Base-by-base conservation (phyloP, 1,139 yeast genomes). In the Geotrichum cucujoidarum region DNA sequence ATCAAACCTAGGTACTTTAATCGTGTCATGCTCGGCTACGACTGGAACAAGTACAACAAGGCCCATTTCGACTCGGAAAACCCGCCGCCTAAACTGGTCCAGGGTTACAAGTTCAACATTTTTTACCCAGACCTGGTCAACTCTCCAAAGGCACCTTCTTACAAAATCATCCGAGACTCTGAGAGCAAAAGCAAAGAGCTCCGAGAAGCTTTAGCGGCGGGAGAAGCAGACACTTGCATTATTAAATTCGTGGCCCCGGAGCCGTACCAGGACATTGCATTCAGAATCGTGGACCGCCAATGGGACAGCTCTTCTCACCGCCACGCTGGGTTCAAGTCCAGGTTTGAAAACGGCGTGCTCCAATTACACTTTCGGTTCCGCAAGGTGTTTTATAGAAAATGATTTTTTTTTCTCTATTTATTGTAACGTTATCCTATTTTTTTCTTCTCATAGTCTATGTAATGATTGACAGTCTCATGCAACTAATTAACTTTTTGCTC, bases 1-100 rank as follows among this genome's bases (percentile, higher is more conserved):
- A 43, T 51, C 16, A 62, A 64, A 42, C 72, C 72, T 4, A 53
- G 60, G 29, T 67, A 59, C 45, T 58, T 52, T 49, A 66, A 62
- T 42, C 56, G 66, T 17, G 70, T 65, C 6, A 54, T 63, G 35
- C 53, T 62, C 45, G 71, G 70, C 2, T 66, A 60, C 46, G 69
- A 67, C 30, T 68, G 72, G 72, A 68, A 63, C 50, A 51, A 59
- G 29, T 67, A 68, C 53, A 68, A 68, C 45, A 63, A 62, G 47
- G 55, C 64, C 1, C 72, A 68, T 46, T 68, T 64, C 52, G 57
- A 55, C 33, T 49, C 57, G 11, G 66, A 68, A 14, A 60, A 65
- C 43, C 70, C 69, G 13, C 72, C 73, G 4, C 71, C 72, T 1
- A 68, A 66, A 40, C 55, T 59, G 1, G 67, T 67, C n/a, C 66